Conservation (phyloP, 768 basidiomycete genomes). For the Nidularia sp. region DNA sequence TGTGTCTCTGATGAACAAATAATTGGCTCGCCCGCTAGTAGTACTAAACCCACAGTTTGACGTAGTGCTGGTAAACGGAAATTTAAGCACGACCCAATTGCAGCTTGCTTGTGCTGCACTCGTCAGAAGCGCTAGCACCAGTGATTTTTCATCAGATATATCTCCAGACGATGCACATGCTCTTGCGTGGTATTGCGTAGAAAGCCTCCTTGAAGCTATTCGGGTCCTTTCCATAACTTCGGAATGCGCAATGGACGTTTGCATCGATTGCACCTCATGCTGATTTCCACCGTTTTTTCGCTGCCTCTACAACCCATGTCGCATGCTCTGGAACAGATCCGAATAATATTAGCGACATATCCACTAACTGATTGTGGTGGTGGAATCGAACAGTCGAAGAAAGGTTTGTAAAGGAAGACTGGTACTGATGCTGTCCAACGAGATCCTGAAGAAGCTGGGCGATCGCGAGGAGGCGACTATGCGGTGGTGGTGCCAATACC, state of each 20-base stretch:
- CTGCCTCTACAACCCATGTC: slow-evolving; percentile 56
- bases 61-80: slow-evolving; percentile 31
- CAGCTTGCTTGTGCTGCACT: slow-evolving; percentile 73
- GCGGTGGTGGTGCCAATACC: slow-evolving; percentile 64
- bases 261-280: slow-evolving; percentile 59
- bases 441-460: slow-evolving; percentile 60
- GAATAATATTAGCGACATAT: slow-evolving; percentile 22
- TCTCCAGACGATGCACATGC: slow-evolving; percentile 25
- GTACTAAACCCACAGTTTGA: not conserved
- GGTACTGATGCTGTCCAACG: slow-evolving; percentile 52
- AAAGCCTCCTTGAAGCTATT: slow-evolving; percentile 47
- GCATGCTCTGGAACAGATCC: slow-evolving; percentile 47
- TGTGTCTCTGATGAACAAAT: not conserved
- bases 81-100: slow-evolving; percentile 61
- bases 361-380: slow-evolving; percentile 16
- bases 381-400: slow-evolving; percentile 2
- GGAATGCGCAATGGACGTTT: slow-evolving; percentile 22
- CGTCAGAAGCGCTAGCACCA: slow-evolving; percentile 53
- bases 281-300: slow-evolving; percentile 64
- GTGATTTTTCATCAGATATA: slow-evolving; percentile 16
- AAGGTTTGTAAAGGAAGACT: slow-evolving; percentile 36
- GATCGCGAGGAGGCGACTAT: slow-evolving; percentile 65
- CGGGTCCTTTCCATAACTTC: slow-evolving; percentile 18
- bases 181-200: slow-evolving; percentile 70
- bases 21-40: not conserved